Percentiles rank a stretch among this genome's conserved stretches.
Conservation (phyloP, 1,139 yeast genomes). For the Pneumocystis carinii region DNA sequence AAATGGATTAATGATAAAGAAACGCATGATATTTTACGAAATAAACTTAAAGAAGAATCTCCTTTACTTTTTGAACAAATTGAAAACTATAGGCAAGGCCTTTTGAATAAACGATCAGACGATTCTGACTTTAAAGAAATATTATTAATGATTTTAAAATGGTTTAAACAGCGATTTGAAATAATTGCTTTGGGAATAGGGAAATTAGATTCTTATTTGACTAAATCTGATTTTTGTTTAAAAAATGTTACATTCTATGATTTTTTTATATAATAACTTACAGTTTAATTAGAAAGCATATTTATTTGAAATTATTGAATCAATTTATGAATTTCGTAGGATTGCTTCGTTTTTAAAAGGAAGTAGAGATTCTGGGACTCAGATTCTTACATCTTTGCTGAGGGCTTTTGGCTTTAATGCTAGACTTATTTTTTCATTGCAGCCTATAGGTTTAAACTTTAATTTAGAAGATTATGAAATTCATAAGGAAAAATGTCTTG, state of each 20-base stretch:
- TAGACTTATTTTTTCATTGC: conserved; percentile 66
- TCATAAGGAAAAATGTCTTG: background rate
- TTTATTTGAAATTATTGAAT: background rate
- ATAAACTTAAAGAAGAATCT: background rate
- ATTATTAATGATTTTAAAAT: conserved; percentile 17
- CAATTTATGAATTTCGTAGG: background rate
- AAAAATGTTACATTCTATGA: background rate
- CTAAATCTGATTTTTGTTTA: background rate
- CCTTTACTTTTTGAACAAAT: background rate
- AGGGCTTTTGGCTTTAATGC: conserved; percentile 60
- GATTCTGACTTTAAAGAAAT: background rate
- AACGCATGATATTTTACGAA: conserved; percentile 23
- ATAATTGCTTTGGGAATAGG: conserved; percentile 10
- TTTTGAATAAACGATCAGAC: background rate
- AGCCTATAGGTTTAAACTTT: conserved; percentile 73
- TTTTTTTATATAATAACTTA: background rate
- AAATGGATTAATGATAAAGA: conserved; percentile 51
- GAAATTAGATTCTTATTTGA: conserved; percentile 2
- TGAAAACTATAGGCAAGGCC: background rate
- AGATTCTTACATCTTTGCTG: conserved; percentile 67
- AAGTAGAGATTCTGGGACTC: conserved; percentile 65
- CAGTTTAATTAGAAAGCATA: background rate
- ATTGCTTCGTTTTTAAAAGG: conserved; percentile 29
- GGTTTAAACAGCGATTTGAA: conserved; percentile 35
- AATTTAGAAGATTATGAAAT: conserved; percentile 15